phyloP scores from a whole-genome alignment of 202 grass and related monocot genomes.

The Bolboschoenoplectus hybrid region DNA sequence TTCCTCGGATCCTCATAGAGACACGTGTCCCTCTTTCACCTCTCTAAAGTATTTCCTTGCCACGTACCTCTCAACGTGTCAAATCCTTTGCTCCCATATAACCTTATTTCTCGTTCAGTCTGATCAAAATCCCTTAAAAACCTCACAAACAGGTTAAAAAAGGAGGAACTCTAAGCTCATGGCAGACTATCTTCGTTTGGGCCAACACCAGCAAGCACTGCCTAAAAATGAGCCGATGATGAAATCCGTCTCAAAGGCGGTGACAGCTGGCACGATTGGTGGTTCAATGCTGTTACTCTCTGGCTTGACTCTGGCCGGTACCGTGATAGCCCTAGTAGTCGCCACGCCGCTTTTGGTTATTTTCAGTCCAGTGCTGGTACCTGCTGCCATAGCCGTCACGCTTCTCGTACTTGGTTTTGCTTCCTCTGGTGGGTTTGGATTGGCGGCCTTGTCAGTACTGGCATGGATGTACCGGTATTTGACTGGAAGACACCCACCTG shows the following conservation, averaged over 20 bases:
- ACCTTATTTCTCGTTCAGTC: neutral
- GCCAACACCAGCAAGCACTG: constrained; percentile 21
- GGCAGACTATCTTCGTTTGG: constrained; percentile 17
- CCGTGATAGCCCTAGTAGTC: constrained; percentile 45
- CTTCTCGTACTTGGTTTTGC: constrained; percentile 48
- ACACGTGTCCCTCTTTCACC: constrained; percentile 7
- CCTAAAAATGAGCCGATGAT: constrained; percentile 36
- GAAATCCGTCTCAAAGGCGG: constrained; percentile 34
- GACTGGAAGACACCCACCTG: constrained; percentile 48
- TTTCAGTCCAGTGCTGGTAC: constrained; percentile 55
- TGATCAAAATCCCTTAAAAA: neutral
- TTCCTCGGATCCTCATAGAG: neutral
- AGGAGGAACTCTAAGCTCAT: neutral
- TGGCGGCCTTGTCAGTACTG: constrained; percentile 50
- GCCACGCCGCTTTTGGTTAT: constrained; percentile 52
- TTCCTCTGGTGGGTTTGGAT: constrained; percentile 46
- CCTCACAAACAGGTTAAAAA: neutral
- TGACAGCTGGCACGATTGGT: constrained; percentile 32
- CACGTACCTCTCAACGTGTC: constrained; percentile 30
- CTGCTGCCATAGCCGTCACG: constrained; percentile 41
- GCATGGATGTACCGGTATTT: constrained; percentile 56
- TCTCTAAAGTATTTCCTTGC: neutral
- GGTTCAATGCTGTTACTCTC: constrained; percentile 48
- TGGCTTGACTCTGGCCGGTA: constrained; percentile 45
- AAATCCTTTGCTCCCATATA: neutral